These are phyloP conservation scores for Pleurotus tuber-regium DNA, from an alignment of 768 basidiomycete genomes.

Conservation along the genomic window DNA sequence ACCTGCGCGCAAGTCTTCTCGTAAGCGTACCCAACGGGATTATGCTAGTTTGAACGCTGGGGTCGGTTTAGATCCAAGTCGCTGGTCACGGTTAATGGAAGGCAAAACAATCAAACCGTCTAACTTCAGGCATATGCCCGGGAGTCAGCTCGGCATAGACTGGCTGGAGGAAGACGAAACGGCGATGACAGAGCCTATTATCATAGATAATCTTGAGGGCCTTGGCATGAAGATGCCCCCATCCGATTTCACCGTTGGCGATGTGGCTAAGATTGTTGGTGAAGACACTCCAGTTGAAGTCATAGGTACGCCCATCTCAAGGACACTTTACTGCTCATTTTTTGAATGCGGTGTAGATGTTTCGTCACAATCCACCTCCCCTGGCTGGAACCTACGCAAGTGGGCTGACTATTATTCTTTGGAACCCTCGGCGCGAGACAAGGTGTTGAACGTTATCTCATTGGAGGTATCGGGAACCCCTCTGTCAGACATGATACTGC, in stretches of 20 bases:
- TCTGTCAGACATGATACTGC: conserved; percentile 74
- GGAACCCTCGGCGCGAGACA: conserved; percentile 69
- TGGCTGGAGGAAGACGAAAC: conserved; percentile 74
- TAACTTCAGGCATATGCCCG: conserved; percentile 66
- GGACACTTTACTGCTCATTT: not conserved
- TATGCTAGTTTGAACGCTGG: conserved; percentile 76
- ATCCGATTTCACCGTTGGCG: conserved; percentile 65
- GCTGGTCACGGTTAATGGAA: conserved; percentile 71
- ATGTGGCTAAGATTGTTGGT: conserved; percentile 81
- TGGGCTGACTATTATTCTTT: conserved; percentile 88
- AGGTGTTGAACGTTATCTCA: conserved; percentile 93
- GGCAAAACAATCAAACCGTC: conserved; percentile 61
- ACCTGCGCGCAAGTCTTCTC: conserved; percentile 77
- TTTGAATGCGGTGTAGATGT: conserved; percentile 54
- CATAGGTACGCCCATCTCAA: conserved; percentile 58
- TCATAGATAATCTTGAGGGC: conserved; percentile 75
- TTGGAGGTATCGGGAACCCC: conserved; percentile 88
- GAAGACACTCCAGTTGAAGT: conserved; percentile 82
- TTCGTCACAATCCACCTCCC: conserved; percentile 78
- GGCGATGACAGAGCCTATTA: conserved; percentile 80
- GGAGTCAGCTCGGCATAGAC: conserved; percentile 60
- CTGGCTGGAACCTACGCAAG: conserved; percentile 86
- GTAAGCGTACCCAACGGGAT: conserved; percentile 72
- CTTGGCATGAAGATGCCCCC: conserved; percentile 91
- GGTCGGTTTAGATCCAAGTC: conserved; percentile 57